These are phyloP conservation scores for Botryotinia calthae DNA, from an alignment of 2,329 filamentous ascomycete species.

Conservation along the genomic window DNA sequence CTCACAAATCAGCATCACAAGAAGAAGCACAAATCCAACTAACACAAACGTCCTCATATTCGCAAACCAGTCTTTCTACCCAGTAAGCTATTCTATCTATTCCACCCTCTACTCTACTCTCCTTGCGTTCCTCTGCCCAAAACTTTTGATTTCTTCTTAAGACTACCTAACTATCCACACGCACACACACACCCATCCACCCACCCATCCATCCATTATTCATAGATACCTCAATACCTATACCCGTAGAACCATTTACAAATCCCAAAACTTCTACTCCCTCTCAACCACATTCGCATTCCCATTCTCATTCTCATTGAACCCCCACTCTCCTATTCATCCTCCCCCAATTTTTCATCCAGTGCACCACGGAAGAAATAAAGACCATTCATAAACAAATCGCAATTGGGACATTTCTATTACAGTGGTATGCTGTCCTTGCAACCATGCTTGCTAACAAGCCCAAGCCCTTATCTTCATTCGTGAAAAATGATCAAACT, in stretches of 20 bases:
- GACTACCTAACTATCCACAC: background rate
- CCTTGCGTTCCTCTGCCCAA: background rate
- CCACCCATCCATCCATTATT: background rate
- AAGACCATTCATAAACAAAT: conserved; percentile 19
- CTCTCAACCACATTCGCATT: conserved; percentile 3
- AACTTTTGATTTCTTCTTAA: background rate
- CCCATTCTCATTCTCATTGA: conserved; percentile 29
- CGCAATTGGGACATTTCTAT: conserved; percentile 33
- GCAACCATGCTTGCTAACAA: conserved; percentile 24
- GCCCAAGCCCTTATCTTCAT: conserved; percentile 19
- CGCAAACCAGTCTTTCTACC: background rate
- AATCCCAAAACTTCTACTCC: background rate
- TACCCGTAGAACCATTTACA: conserved; percentile 3
- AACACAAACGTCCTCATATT: background rate
- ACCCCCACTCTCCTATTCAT: background rate
- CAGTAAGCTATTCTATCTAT: background rate
- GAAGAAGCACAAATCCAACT: background rate
- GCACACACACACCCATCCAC: background rate
- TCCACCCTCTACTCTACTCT: background rate
- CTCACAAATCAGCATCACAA: background rate
- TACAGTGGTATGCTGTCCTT: conserved; percentile 30
- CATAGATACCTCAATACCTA: background rate
- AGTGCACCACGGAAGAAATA: conserved; percentile 3
- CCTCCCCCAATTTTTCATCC: conserved; percentile 7
- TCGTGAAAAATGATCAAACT: conserved; percentile 16